Conservation (phyloP, 306 rosid genomes). For the Malus sylvestris region DNA sequence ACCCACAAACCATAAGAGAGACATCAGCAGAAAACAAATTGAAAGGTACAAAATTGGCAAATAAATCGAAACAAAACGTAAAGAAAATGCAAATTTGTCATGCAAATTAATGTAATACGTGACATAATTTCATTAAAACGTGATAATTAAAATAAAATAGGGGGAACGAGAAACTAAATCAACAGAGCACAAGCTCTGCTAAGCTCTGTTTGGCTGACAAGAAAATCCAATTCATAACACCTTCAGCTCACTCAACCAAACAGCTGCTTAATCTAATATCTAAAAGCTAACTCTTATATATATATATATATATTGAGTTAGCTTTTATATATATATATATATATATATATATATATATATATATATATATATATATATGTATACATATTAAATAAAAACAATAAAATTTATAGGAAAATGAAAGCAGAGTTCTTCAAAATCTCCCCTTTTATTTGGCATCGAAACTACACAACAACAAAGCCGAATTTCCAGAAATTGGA, state of each 20-base stretch:
- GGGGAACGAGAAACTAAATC: neutral
- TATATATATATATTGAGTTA: neutral
- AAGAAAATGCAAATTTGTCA: conserved; percentile 1
- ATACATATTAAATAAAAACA: neutral
- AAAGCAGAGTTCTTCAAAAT: neutral
- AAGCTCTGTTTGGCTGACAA: neutral
- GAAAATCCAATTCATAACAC: neutral
- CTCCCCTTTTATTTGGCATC: neutral
- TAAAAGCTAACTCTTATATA: neutral
- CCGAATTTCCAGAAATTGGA: neutral
- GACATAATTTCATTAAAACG: neutral
- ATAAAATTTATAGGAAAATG: neutral
- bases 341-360: neutral
- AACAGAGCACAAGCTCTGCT: neutral
- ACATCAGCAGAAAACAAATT: neutral
- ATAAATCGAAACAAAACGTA: neutral
- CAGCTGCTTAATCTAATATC: neutral
- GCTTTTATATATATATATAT: neutral
- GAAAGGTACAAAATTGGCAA: neutral
- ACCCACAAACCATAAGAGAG: neutral
- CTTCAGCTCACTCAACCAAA: neutral
- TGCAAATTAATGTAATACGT: neutral
- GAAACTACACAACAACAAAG: neutral
- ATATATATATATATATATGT: neutral
- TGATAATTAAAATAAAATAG: neutral